Base-by-base conservation (phyloP, 805 yeast genomes). In the Starmerella floris region DNA sequence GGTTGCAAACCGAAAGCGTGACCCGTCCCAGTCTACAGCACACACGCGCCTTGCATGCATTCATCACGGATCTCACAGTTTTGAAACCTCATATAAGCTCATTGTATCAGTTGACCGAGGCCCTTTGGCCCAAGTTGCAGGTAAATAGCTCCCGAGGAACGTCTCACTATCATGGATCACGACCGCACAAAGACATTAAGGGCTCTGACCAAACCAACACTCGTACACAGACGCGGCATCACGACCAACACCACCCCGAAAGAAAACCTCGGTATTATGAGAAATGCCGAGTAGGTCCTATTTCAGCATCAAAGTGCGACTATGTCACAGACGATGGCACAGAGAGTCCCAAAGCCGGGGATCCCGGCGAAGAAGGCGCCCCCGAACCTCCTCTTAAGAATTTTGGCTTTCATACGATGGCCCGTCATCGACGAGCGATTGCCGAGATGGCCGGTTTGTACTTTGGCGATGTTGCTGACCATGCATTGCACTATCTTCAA, bases 381-480 rank as follows among this genome's bases (percentile, higher is more conserved):
- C 11, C 6, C 9, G 13, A 13, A 8, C 8, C 11, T 13, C 8
- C 11, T 13, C 8, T 9, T 8, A 25, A 25, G 13, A 8, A 13
- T 9, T 25, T 25, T 13, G n/a, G n/a, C n/a, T n/a, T n/a, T n/a
- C n/a, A n/a, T n/a, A n/a, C n/a, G n/a, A n/a, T n/a, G n/a, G n/a
- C n/a, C n/a, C 28, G 28, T 9, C 28, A 25, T 13, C 34, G 22
- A 6, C 21, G 22, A 8, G 20, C 5, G 26, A 20, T 5, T 9
- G 13, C 5, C 1, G 69, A 68, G 20, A 54, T 59, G 17, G 68
- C 74, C 1, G 67, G 62, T 15, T 54, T 72, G 9, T 75, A 74
- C 50, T 55, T 74, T 34, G 64, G 70, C 5, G 79, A 75, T 60
- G 74, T 75, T 13, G 64, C 67, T 8, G 80, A 75, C 56, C 80